Percentiles rank a stretch among this genome's conserved stretches.
These are phyloP conservation scores for Psilocybe azurescens DNA, from an alignment of 768 basidiomycete genomes.

Conservation along the genomic window DNA sequence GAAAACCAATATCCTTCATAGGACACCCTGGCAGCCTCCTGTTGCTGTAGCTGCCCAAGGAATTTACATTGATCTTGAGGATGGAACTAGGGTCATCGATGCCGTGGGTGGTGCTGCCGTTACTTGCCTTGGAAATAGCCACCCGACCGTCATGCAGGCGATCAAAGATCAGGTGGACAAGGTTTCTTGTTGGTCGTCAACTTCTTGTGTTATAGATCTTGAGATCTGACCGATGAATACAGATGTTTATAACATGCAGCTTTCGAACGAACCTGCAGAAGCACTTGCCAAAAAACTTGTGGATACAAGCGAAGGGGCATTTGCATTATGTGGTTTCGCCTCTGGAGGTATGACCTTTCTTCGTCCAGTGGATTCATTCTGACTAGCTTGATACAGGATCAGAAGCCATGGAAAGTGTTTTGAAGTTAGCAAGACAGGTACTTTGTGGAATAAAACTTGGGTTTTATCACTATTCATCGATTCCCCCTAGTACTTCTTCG, in stretches of 20 bases:
- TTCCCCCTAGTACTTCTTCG: conserved; percentile 63
- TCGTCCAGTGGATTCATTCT: not conserved
- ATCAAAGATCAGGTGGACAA: conserved; percentile 83
- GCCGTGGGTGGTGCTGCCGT: conserved; percentile 89
- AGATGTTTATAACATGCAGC: conserved; percentile 91
- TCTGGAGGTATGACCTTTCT: conserved; percentile 62
- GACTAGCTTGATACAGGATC: conserved; percentile 55
- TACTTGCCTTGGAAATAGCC: conserved; percentile 73
- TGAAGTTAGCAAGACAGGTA: conserved; percentile 84
- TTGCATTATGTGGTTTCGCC: conserved; percentile 71
- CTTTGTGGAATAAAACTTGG: conserved; percentile 10
- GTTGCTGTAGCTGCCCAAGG: conserved; percentile 71
- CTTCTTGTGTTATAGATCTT: not conserved
- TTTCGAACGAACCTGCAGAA: conserved; percentile 83
- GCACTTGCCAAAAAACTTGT: conserved; percentile 72
- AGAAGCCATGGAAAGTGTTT: conserved; percentile 88
- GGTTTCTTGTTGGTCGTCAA: conserved; percentile 63
- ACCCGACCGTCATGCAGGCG: conserved; percentile 73
- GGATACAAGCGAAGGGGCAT: conserved; percentile 73
- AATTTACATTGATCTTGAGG: conserved; percentile 72
- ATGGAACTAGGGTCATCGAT: conserved; percentile 75
- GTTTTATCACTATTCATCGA: not conserved
- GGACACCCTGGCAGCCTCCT: conserved; percentile 78
- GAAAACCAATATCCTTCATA: conserved; percentile 54
- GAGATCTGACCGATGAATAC: not conserved